Conservation (phyloP, 2,329 filamentous ascomycete species). For the Penicillium sp. region DNA sequence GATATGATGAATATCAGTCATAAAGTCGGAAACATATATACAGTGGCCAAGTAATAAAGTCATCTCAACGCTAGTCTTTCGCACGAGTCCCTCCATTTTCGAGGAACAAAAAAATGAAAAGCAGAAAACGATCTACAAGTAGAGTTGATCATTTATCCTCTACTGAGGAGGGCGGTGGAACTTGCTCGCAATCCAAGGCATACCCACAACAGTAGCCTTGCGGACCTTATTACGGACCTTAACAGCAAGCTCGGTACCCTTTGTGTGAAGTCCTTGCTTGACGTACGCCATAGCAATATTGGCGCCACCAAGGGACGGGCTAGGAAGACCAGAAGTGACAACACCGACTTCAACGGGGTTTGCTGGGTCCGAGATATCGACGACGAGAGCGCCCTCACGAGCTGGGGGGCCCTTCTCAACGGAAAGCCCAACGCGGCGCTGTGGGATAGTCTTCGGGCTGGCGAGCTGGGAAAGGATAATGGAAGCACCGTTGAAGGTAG, state of each 20-base stretch:
- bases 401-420: slow-evolving; percentile 80
- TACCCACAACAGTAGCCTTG: slow-evolving; percentile 74
- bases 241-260: slow-evolving; percentile 76
- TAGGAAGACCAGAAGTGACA: slow-evolving; percentile 87
- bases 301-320: slow-evolving; percentile 72
- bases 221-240: slow-evolving; percentile 73
- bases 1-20: not conserved
- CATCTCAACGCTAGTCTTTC: slow-evolving; percentile 8
- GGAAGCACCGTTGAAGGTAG: slow-evolving; percentile 82
- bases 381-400: slow-evolving; percentile 80
- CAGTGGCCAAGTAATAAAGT: not conserved
- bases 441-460: slow-evolving; percentile 59
- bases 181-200: slow-evolving; percentile 82
- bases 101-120: not conserved
- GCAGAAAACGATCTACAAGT: slow-evolving; percentile 1
- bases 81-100: not conserved
- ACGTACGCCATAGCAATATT: slow-evolving; percentile 98
- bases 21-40: slow-evolving; percentile 7
- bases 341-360: slow-evolving; percentile 63
- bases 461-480: slow-evolving; percentile 71
- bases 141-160: not conserved
- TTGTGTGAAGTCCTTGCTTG: slow-evolving; percentile 75
- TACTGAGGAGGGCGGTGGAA: slow-evolving; percentile 57
- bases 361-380: slow-evolving; percentile 53
- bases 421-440: slow-evolving; percentile 76